These are phyloP conservation scores for Euclidium syriacum DNA, from an alignment of 345 rosid genomes.

Conservation along the genomic window DNA sequence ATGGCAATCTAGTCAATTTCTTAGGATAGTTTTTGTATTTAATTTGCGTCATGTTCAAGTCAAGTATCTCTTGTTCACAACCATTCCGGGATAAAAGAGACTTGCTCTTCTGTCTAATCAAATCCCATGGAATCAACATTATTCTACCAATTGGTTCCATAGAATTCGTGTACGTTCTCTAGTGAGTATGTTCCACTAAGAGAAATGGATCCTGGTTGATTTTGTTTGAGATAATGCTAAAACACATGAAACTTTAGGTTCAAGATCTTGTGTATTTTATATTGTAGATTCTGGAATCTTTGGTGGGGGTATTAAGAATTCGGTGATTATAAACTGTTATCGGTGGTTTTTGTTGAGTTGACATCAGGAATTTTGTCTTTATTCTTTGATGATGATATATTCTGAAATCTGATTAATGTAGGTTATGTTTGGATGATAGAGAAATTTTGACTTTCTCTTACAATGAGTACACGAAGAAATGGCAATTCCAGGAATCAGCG, in stretches of 20 bases:
- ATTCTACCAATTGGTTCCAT: not conserved
- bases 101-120: not conserved
- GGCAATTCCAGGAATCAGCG: slow-evolving; percentile 52
- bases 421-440: slow-evolving; percentile 55
- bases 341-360: not conserved
- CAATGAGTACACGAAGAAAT: slow-evolving; percentile 59
- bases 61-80: slow-evolving; percentile 10
- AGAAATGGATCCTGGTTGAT: not conserved
- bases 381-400: not conserved
- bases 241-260: no score
- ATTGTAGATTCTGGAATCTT: not conserved
- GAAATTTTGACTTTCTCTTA: slow-evolving; percentile 31
- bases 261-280: not conserved
- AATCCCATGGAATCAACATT: not conserved
- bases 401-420: slow-evolving; percentile 28
- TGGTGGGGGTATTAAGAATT: not conserved
- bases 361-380: not conserved
- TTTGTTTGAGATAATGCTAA: no score
- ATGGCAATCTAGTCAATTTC: not conserved
- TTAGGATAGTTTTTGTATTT: not conserved
- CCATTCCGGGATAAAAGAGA: not conserved
- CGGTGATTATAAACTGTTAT: not conserved
- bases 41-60: slow-evolving; percentile 23
- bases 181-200: not conserved
- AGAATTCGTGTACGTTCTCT: not conserved